A percentile compares a stretch with the other conserved stretches of the same genome.
These are phyloP conservation scores for Termitomyces sp. DNA, from an alignment of 768 basidiomycete genomes.

Conservation along the genomic window DNA sequence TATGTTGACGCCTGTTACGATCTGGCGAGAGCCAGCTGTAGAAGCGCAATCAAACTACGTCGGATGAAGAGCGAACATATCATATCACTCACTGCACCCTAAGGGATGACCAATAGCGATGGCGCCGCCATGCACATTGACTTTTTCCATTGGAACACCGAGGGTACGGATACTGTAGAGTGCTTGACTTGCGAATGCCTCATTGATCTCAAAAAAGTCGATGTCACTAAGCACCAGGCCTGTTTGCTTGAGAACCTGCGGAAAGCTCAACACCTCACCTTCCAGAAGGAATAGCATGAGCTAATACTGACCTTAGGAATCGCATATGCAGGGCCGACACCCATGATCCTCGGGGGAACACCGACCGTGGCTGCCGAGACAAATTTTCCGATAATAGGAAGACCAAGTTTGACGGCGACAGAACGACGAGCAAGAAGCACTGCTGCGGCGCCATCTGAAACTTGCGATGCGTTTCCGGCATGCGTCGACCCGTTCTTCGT, in stretches of 20 bases:
- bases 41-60: neutral
- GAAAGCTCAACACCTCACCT: neutral
- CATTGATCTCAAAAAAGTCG: slow-evolving; percentile 92
- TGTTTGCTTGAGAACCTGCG: slow-evolving; percentile 48
- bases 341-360: slow-evolving; percentile 90
- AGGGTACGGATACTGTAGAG: slow-evolving; percentile 69
- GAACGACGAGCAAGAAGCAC: slow-evolving; percentile 81
- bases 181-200: slow-evolving; percentile 85
- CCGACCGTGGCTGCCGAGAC: slow-evolving; percentile 67
- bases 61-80: neutral
- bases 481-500: slow-evolving; percentile 70
- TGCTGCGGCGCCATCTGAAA: slow-evolving; percentile 91
- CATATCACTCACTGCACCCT: slow-evolving; percentile 63
- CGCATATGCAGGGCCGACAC: slow-evolving; percentile 87
- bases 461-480: slow-evolving; percentile 84
- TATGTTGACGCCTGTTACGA: slow-evolving; percentile 80
- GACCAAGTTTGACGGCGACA: slow-evolving; percentile 73
- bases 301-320: slow-evolving; percentile 52
- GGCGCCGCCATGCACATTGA: slow-evolving; percentile 84
- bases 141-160: slow-evolving; percentile 69
- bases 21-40: slow-evolving; percentile 77
- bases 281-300: neutral
- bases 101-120: slow-evolving; percentile 91
- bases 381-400: slow-evolving; percentile 85
- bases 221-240: slow-evolving; percentile 67